Conservation (phyloP, 306 rosid species). For the Cicer pinnatifidum region DNA sequence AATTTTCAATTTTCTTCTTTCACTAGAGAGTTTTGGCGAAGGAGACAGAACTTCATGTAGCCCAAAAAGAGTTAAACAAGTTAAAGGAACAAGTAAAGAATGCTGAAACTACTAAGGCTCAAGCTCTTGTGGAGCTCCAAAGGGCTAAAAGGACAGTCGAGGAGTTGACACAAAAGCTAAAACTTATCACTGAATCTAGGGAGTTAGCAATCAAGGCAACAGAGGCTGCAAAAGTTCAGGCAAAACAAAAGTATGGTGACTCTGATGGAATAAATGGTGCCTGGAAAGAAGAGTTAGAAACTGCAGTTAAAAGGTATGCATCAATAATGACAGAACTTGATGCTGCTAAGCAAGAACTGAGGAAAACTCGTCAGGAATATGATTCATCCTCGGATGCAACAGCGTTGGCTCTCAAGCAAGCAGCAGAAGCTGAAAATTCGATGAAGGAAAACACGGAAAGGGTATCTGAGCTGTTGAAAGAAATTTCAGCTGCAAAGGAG, state of each 20-base stretch:
- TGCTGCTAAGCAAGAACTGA: constrained; percentile 79
- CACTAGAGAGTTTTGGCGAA: constrained; percentile 81
- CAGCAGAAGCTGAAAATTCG: constrained; percentile 67
- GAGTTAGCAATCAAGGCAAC: constrained; percentile 64
- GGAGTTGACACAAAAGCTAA: constrained; percentile 69
- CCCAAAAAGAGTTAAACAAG: constrained; percentile 81
- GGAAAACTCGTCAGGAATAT: constrained; percentile 74
- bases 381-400: constrained; percentile 69
- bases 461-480: constrained; percentile 70
- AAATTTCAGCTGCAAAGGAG: constrained; percentile 70
- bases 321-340: constrained; percentile 74
- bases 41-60: constrained; percentile 84
- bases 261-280: constrained; percentile 53
- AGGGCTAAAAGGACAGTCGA: constrained; percentile 65
- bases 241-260: constrained; percentile 57
- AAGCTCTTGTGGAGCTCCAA: constrained; percentile 85
- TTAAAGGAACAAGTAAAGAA: constrained; percentile 75
- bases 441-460: constrained; percentile 64
- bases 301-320: constrained; percentile 62
- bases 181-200: constrained; percentile 66
- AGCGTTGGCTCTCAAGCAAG: constrained; percentile 64
- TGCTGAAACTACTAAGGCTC: constrained; percentile 84
- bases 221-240: constrained; percentile 68
- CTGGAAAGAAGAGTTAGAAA: constrained; percentile 81
- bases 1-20: constrained; percentile 45